These are phyloP conservation scores for Diplogelasinospora grovesii DNA, from an alignment of 495 filamentous ascomycete genomes.

Conservation along the genomic window DNA sequence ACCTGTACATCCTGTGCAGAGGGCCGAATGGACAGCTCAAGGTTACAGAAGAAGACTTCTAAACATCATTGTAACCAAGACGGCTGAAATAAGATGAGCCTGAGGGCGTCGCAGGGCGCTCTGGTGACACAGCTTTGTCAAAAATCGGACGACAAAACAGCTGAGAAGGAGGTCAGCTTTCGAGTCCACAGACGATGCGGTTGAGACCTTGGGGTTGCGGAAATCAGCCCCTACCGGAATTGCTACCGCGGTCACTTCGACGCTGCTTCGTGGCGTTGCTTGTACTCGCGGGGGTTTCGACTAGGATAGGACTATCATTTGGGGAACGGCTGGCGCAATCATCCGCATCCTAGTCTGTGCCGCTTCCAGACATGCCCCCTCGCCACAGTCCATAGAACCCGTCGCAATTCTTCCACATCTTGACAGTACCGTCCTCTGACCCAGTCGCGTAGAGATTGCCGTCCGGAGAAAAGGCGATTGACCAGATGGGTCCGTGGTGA, in stretches of 20 bases:
- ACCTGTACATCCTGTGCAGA: no score
- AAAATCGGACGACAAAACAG: slow-evolving; percentile 5
- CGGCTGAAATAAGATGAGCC: no score
- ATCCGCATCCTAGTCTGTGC: slow-evolving; percentile 25
- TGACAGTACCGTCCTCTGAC: slow-evolving; percentile 95
- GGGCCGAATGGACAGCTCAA: no score
- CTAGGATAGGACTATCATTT: slow-evolving; percentile 8
- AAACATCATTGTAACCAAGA: no score
- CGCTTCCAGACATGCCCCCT: slow-evolving; percentile 24
- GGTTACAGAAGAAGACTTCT: no score
- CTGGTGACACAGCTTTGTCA: slow-evolving; percentile 2
- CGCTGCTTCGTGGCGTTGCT: not conserved
- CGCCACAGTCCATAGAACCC: slow-evolving; percentile 51
- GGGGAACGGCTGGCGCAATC: slow-evolving; percentile 9
- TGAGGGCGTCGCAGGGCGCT: no score
- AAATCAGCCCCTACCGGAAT: slow-evolving; percentile 1
- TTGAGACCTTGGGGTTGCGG: slow-evolving; percentile 8
- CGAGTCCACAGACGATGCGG: not conserved
- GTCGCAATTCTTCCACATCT: slow-evolving; percentile 65
- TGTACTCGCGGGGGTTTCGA: slow-evolving; percentile 1
- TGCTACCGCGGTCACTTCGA: not conserved
- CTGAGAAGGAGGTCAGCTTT: slow-evolving; percentile 9
- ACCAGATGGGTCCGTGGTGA: slow-evolving; percentile 97
- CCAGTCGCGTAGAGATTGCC: slow-evolving; percentile 93
- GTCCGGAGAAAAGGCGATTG: slow-evolving; percentile 85